Conservation (phyloP, 441 rosid genomes). For the Viola pubescens region DNA sequence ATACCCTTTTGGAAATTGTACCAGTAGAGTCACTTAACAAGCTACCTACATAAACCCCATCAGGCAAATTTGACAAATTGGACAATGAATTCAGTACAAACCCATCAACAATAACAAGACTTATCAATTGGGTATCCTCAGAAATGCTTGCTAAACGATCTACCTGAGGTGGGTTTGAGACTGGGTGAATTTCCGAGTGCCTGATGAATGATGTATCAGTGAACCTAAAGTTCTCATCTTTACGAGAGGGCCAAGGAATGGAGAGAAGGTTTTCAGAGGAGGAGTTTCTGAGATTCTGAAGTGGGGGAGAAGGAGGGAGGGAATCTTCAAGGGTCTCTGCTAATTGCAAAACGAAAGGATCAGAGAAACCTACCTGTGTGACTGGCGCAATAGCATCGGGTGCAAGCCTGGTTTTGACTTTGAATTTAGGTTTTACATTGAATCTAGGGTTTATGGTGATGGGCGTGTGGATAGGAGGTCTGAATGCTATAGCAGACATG, state of each 20-base stretch:
- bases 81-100: slow-evolving; percentile 40
- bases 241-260: slow-evolving; percentile 82
- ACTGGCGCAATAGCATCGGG: slow-evolving; percentile 17
- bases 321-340: slow-evolving; percentile 88
- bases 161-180: slow-evolving; percentile 37
- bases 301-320: slow-evolving; percentile 38
- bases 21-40: slow-evolving; percentile 35
- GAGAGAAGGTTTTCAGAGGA: slow-evolving; percentile 63
- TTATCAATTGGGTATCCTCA: slow-evolving; percentile 35
- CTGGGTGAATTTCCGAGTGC: slow-evolving; percentile 51
- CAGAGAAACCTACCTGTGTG: slow-evolving; percentile 52
- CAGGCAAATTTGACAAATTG: slow-evolving; percentile 45
- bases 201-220: slow-evolving; percentile 71
- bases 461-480: slow-evolving; percentile 25
- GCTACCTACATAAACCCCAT: slow-evolving; percentile 69
- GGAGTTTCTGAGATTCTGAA: slow-evolving; percentile 58
- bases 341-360: slow-evolving; percentile 73
- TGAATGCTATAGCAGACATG: slow-evolving; percentile 42
- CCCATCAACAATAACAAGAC: slow-evolving; percentile 63
- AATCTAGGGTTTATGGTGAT: slow-evolving; percentile 17
- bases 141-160: slow-evolving; percentile 20
- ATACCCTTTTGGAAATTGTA: slow-evolving; percentile 35
- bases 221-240: slow-evolving; percentile 77
- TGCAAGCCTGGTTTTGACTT: slow-evolving; percentile 28
- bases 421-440: slow-evolving; percentile 22